Evolutionary conservation across 2,329 filamentous ascomycete species (phyloP), one percentile per base, ranked within the genome.

Genomic region (Orbilia oligospora): DNA sequence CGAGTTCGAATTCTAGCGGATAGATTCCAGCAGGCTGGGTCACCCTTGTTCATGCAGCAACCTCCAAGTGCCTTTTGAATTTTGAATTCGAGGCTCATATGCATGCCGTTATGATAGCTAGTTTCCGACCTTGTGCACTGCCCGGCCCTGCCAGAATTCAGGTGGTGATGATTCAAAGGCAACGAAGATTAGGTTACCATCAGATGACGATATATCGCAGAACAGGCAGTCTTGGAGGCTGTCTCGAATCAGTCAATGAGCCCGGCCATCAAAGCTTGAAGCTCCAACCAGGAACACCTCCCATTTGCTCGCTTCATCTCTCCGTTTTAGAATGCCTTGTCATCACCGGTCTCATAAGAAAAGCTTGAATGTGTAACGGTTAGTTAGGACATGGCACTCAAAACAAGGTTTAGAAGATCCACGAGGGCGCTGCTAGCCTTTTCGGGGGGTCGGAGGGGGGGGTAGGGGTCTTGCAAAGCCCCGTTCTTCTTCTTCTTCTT

Each of bases 31-130:
- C 33, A 20, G 56, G 56, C 56, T 61, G 56, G 56, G 56, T 44
- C 18, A 61, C 36, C 33, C 56, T 44, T 61, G 56, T 36, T 6
- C 27, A 30, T 30, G 27, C 27, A 56, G 3, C 6, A 30, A 30
- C 27, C 27, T 55, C 49, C 27, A 30, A 30, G 66, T 41, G 56
- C 48, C 24, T 24, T 48, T 56, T 53, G 63, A 41, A 51, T 24
- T 48, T 56, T 53, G 63, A 41, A 49, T 67, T 66, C 70, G 73
- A 77, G 73, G 73, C 73, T 77, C 73, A 77, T n/a, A n/a, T n/a
- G n/a, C n/a, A n/a, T 77, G 70, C 71, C 73, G 66, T 58, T 58
- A 49, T 71, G 53, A 38, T 46, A 48, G 55, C 61, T 30, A n/a
- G n/a, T n/a, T 63, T 18, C 61, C 67, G 51, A 64, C 33, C 30